Base-by-base conservation (phyloP, 2,329 filamentous ascomycete species). In the Gnomoniopsis smithogilvyi region DNA sequence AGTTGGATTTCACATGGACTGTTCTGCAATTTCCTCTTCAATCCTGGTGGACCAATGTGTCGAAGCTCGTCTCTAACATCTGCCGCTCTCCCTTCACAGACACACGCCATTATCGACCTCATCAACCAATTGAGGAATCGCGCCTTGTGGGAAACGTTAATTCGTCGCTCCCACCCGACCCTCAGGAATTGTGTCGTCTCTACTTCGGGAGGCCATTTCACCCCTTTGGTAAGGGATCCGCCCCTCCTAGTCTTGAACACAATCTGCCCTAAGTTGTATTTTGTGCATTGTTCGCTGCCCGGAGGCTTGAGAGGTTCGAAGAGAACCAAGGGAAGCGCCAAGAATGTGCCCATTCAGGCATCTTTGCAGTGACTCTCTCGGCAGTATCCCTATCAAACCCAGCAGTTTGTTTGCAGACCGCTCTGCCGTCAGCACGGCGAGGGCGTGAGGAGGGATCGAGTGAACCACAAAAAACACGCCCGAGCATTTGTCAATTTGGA, bases 91-190 rank as follows among this genome's bases (percentile, higher is more conserved):
- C 67, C 69, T 68, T 69, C 67, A 69, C 70, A 79, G 75, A 72
- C 75, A 73, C 71, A 75, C 77, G 72, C 74, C 76, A 64, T 68
- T 64, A 55, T 49, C 60, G 34, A 59, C 68, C 67, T 66, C 46
- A 66, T 67, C 68, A 64, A 55, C 73, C 74, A 73, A 70, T 73
- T 74, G 70, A 72, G 58, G 56, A 47, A 26, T 74, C 71, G 73
- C 75, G 75, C 73, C 70, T 69, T 69, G 79, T 82, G 79, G 83
- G 82, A 85, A 80, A 84, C 82, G 81, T 85, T 85, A 81, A 76
- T 80, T 85, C 83, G 82, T 83, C 80, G 77, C 79, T 85, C 79
- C 82, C 78, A 78, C 77, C 70, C 70, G 70, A 70, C 21, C 72
- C 70, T 76, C 72, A 76, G 77, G 75, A 77, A 78, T 76, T 78